These are phyloP conservation scores for Podospora anserina DNA, from an alignment of 495 filamentous ascomycete genomes.

Conservation along the genomic window DNA sequence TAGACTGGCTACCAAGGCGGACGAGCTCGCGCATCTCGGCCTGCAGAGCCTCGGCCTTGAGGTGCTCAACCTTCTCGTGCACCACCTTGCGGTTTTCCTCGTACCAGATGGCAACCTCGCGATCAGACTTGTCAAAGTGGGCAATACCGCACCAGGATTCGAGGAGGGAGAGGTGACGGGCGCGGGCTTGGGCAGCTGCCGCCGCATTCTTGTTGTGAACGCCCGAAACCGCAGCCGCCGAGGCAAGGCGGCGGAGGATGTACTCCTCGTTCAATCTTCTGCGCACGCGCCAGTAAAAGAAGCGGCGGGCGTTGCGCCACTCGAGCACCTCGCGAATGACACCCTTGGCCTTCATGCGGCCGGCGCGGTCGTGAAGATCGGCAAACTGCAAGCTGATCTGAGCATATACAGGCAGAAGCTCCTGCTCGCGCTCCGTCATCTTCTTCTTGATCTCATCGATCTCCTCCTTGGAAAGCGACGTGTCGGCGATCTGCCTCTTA, in stretches of 20 bases:
- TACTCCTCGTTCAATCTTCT: constrained; percentile 95
- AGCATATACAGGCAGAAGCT: constrained; percentile 84
- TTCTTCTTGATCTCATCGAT: constrained; percentile 73
- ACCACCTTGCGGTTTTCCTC: constrained; percentile 89
- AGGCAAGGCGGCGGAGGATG: constrained; percentile 81
- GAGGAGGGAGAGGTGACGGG: constrained; percentile 63
- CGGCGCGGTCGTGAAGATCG: constrained; percentile 94
- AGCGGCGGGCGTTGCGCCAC: constrained; percentile 89
- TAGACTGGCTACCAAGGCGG: constrained; percentile 42
- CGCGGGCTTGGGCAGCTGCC: constrained; percentile 49
- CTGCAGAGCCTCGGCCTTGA: constrained; percentile 74
- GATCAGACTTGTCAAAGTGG: constrained; percentile 72
- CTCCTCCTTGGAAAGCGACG: constrained; percentile 66
- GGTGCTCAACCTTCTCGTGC: constrained; percentile 68
- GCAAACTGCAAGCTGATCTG: constrained; percentile 95
- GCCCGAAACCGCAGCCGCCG: constrained; percentile 42
- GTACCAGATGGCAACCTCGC: constrained; percentile 89
- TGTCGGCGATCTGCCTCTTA: constrained; percentile 69
- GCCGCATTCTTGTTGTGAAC: constrained; percentile 24
- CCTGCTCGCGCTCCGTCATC: constrained; percentile 83
- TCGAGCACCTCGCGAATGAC: constrained; percentile 77
- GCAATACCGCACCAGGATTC: constrained; percentile 73
- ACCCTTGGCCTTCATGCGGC: constrained; percentile 96
- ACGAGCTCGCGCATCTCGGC: constrained; percentile 75
- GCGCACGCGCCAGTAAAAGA: constrained; percentile 99